phyloP scores from a whole-genome alignment of 768 basidiomycete species.

The Mycena albidolilacea region DNA sequence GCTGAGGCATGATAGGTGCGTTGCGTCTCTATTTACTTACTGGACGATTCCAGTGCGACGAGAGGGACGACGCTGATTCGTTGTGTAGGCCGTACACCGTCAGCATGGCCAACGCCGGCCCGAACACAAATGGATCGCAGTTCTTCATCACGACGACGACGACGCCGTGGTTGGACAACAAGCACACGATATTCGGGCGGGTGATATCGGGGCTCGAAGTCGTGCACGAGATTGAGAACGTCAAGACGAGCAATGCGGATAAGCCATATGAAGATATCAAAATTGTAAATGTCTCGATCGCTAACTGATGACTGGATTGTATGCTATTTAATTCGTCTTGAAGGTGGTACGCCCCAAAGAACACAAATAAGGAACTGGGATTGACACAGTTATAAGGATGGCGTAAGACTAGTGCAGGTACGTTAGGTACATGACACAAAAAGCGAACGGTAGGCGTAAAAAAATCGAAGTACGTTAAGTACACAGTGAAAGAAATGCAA shows the following conservation, averaged over 20 bases:
- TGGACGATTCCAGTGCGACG: no score
- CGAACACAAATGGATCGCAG: slow-evolving; percentile 93
- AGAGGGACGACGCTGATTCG: not conserved
- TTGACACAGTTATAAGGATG: not conserved
- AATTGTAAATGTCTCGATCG: slow-evolving; percentile 85
- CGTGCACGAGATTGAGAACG: slow-evolving; percentile 92
- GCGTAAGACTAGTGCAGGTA: not conserved
- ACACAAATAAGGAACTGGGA: not conserved
- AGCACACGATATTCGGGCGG: slow-evolving; percentile 94
- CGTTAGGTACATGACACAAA: not conserved
- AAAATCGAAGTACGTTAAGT: not conserved
- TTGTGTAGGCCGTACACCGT: slow-evolving; percentile 87
- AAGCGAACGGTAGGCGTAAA: not conserved
- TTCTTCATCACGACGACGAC: slow-evolving; percentile 98
- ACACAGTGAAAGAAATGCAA: not conserved
- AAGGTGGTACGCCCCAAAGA: not conserved
- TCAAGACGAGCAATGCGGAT: slow-evolving; percentile 86
- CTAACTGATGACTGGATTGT: slow-evolving; percentile 48
- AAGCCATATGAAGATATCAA: slow-evolving; percentile 96
- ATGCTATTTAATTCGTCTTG: not conserved
- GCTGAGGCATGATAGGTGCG: slow-evolving; percentile 90
- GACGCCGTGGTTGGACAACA: slow-evolving; percentile 93
- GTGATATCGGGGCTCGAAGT: slow-evolving; percentile 91
- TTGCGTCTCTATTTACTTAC: not conserved
- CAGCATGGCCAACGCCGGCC: slow-evolving; percentile 96